Evolutionary conservation across 257 asterid species (phyloP).

Genomic region (Ligustrum vulgare): DNA sequence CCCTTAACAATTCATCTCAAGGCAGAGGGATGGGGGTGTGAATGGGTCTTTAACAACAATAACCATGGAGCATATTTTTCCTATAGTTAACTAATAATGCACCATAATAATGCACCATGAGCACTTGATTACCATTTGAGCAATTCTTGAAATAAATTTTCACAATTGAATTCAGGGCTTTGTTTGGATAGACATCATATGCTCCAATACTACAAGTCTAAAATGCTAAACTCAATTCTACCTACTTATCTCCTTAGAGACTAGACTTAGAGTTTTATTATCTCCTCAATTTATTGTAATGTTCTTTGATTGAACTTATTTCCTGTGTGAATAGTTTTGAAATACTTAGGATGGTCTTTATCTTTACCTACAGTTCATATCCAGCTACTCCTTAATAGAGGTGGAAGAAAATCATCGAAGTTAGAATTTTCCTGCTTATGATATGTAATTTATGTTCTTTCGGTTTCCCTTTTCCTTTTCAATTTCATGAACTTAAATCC

Average conservation of each 20-base stretch:
- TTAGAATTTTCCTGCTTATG: constrained; percentile 28
- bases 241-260: not conserved
- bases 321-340: too few species aligned
- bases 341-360: constrained; percentile 7
- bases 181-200: not conserved
- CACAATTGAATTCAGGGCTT: not conserved
- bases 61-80: not conserved
- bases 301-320: too few species aligned
- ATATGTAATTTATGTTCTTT: not conserved
- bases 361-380: too few species aligned
- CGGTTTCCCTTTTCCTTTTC: constrained; percentile 2
- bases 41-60: not conserved
- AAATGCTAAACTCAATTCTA: not conserved
- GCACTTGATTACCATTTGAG: not conserved
- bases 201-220: too few species aligned
- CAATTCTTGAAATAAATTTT: not conserved
- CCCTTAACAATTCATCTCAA: too few species aligned
- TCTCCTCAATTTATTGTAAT: too few species aligned
- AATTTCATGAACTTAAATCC: not conserved
- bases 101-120: too few species aligned
- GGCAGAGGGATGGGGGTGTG: too few species aligned
- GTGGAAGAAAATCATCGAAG: constrained; percentile 45
- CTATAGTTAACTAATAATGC: not conserved
- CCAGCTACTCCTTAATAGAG: constrained; percentile 40
- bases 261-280: constrained; percentile 53